phyloP scores from a whole-genome alignment of 2,329 filamentous ascomycete genomes.

The Pseudocercospora crystallina region DNA sequence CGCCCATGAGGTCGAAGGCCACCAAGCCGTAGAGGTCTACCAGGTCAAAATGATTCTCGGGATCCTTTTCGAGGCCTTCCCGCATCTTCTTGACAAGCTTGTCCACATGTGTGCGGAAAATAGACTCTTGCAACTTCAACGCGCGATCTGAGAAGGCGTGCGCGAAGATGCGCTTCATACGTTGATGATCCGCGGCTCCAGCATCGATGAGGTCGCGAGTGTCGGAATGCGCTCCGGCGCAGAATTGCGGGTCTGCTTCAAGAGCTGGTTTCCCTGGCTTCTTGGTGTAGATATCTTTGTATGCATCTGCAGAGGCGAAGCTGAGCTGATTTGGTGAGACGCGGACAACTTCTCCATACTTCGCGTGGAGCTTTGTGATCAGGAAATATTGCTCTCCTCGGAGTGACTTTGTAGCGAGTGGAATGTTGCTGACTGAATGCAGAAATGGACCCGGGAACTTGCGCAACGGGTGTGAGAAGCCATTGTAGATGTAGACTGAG shows the following conservation, averaged over 20 bases:
- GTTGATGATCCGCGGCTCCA: conserved; percentile 38
- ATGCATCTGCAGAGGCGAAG: conserved; percentile 42
- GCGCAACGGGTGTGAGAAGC: conserved; percentile 6
- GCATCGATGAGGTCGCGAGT: conserved; percentile 18
- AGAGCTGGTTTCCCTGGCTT: conserved; percentile 16
- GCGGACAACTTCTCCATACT: conserved; percentile 50
- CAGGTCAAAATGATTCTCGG: conserved; percentile 28
- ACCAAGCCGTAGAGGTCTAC: conserved; percentile 33
- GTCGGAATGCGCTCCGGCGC: conserved; percentile 23
- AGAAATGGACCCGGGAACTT: conserved; percentile 8
- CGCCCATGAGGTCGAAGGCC: conserved; percentile 33
- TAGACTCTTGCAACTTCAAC: conserved; percentile 40
- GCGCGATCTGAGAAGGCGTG: conserved; percentile 44
- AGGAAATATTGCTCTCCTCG: conserved; percentile 2
- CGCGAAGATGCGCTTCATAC: conserved; percentile 41
- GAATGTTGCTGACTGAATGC: conserved; percentile 5
- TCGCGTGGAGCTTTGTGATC: conserved; percentile 15
- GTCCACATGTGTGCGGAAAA: conserved; percentile 42
- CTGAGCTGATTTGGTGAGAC: conserved; percentile 49
- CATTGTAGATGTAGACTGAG: conserved; percentile 5
- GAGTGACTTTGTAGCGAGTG: conserved; percentile 1
- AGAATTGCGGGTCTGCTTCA: conserved; percentile 22
- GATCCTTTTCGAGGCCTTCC: conserved; percentile 27
- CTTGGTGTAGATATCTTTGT: conserved; percentile 45
- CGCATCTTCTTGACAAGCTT: conserved; percentile 41